Percentiles rank a stretch among this genome's conserved stretches.
These are phyloP conservation scores for Quercus robur DNA, from an alignment of 306 rosid genomes.

Conservation along the genomic window DNA sequence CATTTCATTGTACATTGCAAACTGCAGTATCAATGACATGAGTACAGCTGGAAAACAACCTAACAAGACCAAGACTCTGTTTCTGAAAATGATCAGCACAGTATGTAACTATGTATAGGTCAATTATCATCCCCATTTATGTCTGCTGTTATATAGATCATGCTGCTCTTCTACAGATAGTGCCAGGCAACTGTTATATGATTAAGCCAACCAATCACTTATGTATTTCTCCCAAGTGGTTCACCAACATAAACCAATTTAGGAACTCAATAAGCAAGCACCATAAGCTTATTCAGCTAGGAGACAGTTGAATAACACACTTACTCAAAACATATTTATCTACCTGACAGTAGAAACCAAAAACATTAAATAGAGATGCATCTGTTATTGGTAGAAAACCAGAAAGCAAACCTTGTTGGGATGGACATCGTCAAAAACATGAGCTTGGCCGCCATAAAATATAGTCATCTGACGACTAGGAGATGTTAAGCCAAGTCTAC, in stretches of 20 bases:
- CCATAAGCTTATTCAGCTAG: neutral
- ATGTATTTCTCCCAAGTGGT: slow-evolving; percentile 2
- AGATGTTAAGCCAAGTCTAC: slow-evolving; percentile 62
- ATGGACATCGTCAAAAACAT: slow-evolving; percentile 92
- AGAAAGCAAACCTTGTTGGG: slow-evolving; percentile 76
- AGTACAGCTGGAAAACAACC: slow-evolving; percentile 4
- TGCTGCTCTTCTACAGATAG: slow-evolving; percentile 8
- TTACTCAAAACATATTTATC: neutral
- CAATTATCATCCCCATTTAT: neutral
- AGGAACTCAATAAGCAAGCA: neutral
- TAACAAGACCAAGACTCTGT: neutral
- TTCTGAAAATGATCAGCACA: neutral
- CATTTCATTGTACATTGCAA: neutral
- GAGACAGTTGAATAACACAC: neutral
- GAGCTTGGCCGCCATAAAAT: slow-evolving; percentile 98
- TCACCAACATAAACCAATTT: slow-evolving; percentile 16
- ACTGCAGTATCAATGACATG: slow-evolving; percentile 2
- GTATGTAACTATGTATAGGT: neutral
- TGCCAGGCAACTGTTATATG: neutral
- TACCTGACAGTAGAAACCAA: neutral
- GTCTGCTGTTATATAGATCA: neutral
- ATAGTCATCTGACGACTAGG: slow-evolving; percentile 91
- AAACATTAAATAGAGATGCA: slow-evolving; percentile 4
- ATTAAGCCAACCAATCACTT: neutral
- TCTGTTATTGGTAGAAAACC: slow-evolving; percentile 12